Base-by-base conservation (phyloP, 345 rosid species). In the Carallia pectinifolia region DNA sequence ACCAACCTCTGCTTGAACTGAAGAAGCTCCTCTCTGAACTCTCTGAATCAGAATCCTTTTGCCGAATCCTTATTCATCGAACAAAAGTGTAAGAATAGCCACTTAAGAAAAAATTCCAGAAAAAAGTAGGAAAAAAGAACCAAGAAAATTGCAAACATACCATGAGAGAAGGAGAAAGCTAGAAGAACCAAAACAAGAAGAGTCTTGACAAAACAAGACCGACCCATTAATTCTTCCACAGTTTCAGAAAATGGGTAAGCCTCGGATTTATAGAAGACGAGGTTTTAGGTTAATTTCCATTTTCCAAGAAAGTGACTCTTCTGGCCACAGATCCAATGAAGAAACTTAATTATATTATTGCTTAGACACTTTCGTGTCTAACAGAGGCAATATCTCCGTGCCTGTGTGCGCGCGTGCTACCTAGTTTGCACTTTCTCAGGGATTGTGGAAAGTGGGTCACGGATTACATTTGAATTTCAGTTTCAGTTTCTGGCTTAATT, bases 161-260 rank as follows among this genome's bases (percentile, higher is more conserved):
- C 89, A 30, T 60, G 81, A 61, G 84, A 72, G 68, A 72, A 65
- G 60, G 67, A 76, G 86, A 79, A 69, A 48, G 68, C 16, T 65
- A 88, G 69, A 66, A 82, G 73, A 62, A 66, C 52, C n/a, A 79
- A 65, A 71, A 76, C 54, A 44, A 80, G 77, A 30, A 82, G 74
- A 36, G 44, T 27, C 38, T 37, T 76, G 60, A 68, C 58, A 56
- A 71, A 77, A 39, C 58, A 72, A 68, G 68, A 67, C 33, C 77
- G 78, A 65, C 71, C 86, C 85, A 82, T 79, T 72, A 61, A 69
- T 77, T 64, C 71, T 67, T 66, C 71, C 34, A 27, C 39, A 53
- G 50, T 71, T 39, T 66, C 52, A 39, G 66, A 67, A 78, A 81
- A 74, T 60, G 84, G 85, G 81, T 78, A 37, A 29, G 36, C 56